Conservation (phyloP, 2,329 filamentous ascomycete species). For the Phyllosticta paracitricarpa region DNA sequence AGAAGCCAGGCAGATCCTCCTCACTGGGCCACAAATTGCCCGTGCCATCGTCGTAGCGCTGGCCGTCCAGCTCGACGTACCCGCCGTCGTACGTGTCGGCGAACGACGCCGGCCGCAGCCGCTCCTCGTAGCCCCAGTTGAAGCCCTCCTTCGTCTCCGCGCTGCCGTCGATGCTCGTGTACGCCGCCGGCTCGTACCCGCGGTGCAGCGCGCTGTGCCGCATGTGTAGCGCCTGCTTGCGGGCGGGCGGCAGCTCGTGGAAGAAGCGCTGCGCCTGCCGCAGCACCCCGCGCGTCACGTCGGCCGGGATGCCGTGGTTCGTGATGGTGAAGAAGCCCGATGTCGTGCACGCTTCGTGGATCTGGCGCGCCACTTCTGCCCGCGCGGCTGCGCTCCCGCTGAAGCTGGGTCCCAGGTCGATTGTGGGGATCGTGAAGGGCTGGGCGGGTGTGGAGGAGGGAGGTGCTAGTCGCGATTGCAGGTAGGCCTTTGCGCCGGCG, state of each 20-base stretch:
- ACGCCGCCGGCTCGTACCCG: conserved; percentile 33
- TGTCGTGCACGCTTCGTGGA: conserved; percentile 29
- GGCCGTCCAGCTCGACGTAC: conserved; percentile 33
- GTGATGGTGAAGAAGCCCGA: conserved; percentile 33
- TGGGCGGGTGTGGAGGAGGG: background rate
- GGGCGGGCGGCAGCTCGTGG: conserved; percentile 19
- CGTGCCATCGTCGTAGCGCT: conserved; percentile 14
- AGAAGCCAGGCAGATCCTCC: conserved; percentile 30
- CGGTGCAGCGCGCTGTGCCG: conserved; percentile 30
- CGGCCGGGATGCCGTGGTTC: conserved; percentile 25
- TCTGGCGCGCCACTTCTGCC: conserved; percentile 28
- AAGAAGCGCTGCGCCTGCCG: conserved; percentile 29
- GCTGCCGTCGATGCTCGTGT: conserved; percentile 26
- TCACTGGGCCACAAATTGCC: conserved; percentile 32
- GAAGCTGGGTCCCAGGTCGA: conserved; percentile 29
- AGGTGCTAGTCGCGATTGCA: background rate
- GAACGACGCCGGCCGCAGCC: conserved; percentile 20
- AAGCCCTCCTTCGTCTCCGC: conserved; percentile 34
- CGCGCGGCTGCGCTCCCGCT: conserved; percentile 22
- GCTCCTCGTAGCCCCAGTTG: conserved; percentile 33
- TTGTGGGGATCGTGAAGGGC: conserved; percentile 27
- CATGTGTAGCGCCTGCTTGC: conserved; percentile 32
- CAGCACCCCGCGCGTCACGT: conserved; percentile 23
- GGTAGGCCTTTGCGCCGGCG: conserved; percentile 5
- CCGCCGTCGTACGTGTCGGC: conserved; percentile 31